Conservation (phyloP, 164 flowering plant species). For the Saururus chinensis region DNA sequence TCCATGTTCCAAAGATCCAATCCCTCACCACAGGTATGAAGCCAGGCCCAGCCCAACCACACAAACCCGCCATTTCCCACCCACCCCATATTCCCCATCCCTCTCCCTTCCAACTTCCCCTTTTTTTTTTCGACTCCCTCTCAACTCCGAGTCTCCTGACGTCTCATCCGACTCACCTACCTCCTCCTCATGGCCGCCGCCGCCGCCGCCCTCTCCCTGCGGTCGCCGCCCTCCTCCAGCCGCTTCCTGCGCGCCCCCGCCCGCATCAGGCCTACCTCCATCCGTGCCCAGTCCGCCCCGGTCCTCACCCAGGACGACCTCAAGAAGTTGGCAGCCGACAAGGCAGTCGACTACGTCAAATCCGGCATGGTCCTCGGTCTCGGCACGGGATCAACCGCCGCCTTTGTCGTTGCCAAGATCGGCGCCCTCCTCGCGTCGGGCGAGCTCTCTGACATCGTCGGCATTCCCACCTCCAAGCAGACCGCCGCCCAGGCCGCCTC, state of each 20-base stretch:
- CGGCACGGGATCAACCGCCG: conserved; percentile 13
- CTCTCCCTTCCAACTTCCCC: background rate
- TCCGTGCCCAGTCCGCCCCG: conserved; percentile 1
- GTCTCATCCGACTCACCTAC: background rate
- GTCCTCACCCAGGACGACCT: conserved; percentile 9
- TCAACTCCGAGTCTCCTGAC: background rate
- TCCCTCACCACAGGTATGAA: too few relatives aligned
- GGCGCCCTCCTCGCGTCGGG: conserved; percentile 8
- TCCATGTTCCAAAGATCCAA: too few relatives aligned
- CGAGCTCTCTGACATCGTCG: conserved; percentile 6
- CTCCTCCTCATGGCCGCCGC: background rate
- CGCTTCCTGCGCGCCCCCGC: background rate
- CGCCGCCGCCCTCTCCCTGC: background rate
- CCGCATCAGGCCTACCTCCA: background rate
- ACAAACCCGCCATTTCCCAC: background rate
- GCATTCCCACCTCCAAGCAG: conserved; percentile 11
- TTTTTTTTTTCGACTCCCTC: background rate
- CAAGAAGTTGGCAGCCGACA: conserved; percentile 9
- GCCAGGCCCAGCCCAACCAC: background rate
- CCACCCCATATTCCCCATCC: background rate
- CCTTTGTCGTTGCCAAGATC: conserved; percentile 3
- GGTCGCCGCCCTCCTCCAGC: background rate
- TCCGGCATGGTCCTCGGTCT: conserved; percentile 13
- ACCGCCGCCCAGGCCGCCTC: conserved; percentile 7
- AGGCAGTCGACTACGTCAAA: conserved; percentile 11